phyloP scores from a whole-genome alignment of 495 filamentous ascomycete species.

The Hypoxylon rickii region DNA sequence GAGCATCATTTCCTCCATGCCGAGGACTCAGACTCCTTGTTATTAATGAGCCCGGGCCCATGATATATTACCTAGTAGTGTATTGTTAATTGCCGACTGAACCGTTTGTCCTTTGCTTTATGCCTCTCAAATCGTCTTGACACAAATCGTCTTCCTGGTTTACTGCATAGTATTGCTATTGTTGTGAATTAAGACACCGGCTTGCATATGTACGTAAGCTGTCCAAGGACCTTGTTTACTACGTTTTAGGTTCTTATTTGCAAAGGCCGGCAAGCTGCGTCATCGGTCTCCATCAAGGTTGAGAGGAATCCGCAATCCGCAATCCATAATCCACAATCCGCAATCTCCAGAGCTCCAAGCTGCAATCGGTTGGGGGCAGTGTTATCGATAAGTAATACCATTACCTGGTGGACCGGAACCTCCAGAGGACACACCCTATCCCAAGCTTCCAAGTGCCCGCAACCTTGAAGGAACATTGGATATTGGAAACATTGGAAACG shows the following conservation, averaged over 20 bases:
- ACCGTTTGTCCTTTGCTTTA: too few relatives aligned
- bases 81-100: too few relatives aligned
- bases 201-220: too few relatives aligned
- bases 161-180: too few relatives aligned
- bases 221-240: too few relatives aligned
- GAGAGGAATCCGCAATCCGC: neutral
- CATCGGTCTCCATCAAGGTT: neutral
- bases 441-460: neutral
- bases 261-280: neutral
- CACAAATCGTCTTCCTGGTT: too few relatives aligned
- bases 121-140: too few relatives aligned
- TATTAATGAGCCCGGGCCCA: neutral
- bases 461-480: neutral
- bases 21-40: neutral
- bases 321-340: neutral
- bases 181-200: too few relatives aligned
- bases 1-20: neutral
- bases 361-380: neutral
- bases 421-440: neutral
- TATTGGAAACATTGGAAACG: conserved; percentile 3
- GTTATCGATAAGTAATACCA: neutral
- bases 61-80: too few relatives aligned
- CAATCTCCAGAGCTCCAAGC: neutral
- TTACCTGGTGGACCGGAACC: neutral
- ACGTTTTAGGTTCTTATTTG: too few relatives aligned